Conservation (phyloP, 1,139 yeast species). For the Diutina pseudorugosa region DNA sequence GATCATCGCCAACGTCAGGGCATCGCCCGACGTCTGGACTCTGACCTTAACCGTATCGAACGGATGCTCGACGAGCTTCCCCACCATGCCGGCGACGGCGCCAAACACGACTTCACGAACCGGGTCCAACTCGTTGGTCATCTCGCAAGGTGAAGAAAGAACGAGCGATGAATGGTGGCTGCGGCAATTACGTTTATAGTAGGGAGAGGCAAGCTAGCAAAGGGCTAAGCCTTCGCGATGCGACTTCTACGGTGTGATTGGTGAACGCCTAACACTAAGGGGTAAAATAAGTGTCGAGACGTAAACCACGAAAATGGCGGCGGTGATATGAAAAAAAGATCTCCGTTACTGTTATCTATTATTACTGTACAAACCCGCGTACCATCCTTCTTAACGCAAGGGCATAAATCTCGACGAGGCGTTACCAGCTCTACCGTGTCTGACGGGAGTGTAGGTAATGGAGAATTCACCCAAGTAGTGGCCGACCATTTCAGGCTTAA, state of each 20-base stretch:
- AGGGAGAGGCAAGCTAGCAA: background rate
- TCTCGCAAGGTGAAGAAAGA: background rate
- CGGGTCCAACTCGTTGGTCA: background rate
- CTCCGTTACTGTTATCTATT: background rate
- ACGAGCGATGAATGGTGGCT: background rate
- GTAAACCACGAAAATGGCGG: too few species aligned
- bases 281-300: too few species aligned
- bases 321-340: too few species aligned
- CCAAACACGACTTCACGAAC: constrained; percentile 28
- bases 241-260: background rate
- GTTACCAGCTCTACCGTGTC: constrained; percentile 99
- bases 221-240: background rate
- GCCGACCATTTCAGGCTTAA: constrained; percentile 99
- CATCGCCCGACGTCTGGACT: constrained; percentile 48
- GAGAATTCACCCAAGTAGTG: constrained; percentile 99
- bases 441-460: constrained; percentile 98
- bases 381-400: constrained; percentile 22
- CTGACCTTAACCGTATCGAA: constrained; percentile 89
- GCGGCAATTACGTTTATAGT: background rate
- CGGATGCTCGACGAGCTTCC: constrained; percentile 81
- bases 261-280: background rate
- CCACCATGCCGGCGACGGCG: constrained; percentile 64
- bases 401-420: constrained; percentile 81
- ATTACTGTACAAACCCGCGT: constrained; percentile 2
- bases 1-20: constrained; percentile 51